Conservation (phyloP, 805 yeast genomes). For the Candida suzukii region DNA sequence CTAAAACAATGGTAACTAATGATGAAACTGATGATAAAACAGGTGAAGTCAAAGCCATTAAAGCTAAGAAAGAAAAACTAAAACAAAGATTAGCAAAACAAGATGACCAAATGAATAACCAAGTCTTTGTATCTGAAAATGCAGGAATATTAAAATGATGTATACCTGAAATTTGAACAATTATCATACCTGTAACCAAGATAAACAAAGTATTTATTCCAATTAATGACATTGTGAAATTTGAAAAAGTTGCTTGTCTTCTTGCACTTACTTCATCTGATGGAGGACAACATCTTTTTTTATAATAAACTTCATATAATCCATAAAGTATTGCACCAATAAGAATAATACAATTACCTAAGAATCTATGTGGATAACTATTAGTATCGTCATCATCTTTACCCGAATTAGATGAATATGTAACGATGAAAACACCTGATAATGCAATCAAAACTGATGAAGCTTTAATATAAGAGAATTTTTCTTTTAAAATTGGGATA, state of each 20-base stretch:
- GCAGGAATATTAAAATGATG: conserved; percentile 51
- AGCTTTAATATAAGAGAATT: conserved; percentile 54
- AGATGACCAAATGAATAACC: conserved; percentile 45
- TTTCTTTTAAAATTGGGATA: conserved; percentile 63
- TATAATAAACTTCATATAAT: conserved; percentile 77
- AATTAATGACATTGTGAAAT: conserved; percentile 60
- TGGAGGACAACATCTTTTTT: conserved; percentile 70
- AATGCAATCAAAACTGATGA: conserved; percentile 66
- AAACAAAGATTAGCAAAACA: conserved; percentile 58
- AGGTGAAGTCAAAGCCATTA: conserved; percentile 82
- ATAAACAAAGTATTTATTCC: conserved; percentile 51
- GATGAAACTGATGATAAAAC: conserved; percentile 61
- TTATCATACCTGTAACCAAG: conserved; percentile 40
- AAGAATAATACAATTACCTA: conserved; percentile 67
- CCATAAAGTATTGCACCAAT: conserved; percentile 76
- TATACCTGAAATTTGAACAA: conserved; percentile 46
- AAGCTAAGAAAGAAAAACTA: conserved; percentile 63
- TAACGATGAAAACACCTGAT: conserved; percentile 70
- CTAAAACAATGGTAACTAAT: conserved; percentile 68
- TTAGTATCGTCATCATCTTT: conserved; percentile 12
- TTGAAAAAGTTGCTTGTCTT: conserved; percentile 76
- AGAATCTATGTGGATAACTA: conserved; percentile 48
- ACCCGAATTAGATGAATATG: conserved; percentile 51
- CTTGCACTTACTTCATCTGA: conserved; percentile 48
- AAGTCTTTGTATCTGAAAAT: conserved; percentile 23